Evolutionary conservation across 78 protist genomes (phyloP).

Genomic region (Dictyostelium firmibasis): DNA sequence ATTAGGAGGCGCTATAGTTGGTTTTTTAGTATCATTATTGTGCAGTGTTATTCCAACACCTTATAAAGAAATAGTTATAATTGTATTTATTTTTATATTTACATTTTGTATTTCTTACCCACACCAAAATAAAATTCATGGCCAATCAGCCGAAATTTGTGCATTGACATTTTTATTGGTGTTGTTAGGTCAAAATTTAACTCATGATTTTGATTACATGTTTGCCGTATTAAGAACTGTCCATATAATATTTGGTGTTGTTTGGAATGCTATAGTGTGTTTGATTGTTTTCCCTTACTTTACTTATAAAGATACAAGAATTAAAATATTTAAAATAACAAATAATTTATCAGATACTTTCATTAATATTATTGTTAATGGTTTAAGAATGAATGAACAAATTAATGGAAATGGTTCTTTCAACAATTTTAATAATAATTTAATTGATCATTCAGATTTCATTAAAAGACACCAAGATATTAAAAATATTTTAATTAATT

Average conservation of each 20-base stretch:
- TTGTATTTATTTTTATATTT: background rate
- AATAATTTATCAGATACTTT: slow-evolving; percentile 11
- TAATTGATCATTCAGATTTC: background rate
- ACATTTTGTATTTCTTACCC: slow-evolving; percentile 5
- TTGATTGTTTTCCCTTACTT: slow-evolving; percentile 29
- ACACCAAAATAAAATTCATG: slow-evolving; percentile 14
- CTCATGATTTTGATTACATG: background rate
- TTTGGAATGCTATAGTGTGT: slow-evolving; percentile 21
- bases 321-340: background rate
- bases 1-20: slow-evolving; percentile 10
- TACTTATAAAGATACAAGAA: slow-evolving; percentile 8
- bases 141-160: slow-evolving; percentile 24
- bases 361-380: background rate
- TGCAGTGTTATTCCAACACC: slow-evolving; percentile 17
- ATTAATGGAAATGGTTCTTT: background rate
- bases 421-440: background rate
- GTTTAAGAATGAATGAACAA: background rate
- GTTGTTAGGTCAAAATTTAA: background rate
- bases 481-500: background rate
- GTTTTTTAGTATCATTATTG: background rate
- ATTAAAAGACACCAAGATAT: background rate
- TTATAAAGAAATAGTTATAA: slow-evolving; percentile 5
- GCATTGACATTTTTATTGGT: slow-evolving; percentile 29
- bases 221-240: slow-evolving; percentile 18
- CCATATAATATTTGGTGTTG: slow-evolving; percentile 27